Conservation (phyloP, 2,329 filamentous ascomycete species). For the Diaporthe sp. region DNA sequence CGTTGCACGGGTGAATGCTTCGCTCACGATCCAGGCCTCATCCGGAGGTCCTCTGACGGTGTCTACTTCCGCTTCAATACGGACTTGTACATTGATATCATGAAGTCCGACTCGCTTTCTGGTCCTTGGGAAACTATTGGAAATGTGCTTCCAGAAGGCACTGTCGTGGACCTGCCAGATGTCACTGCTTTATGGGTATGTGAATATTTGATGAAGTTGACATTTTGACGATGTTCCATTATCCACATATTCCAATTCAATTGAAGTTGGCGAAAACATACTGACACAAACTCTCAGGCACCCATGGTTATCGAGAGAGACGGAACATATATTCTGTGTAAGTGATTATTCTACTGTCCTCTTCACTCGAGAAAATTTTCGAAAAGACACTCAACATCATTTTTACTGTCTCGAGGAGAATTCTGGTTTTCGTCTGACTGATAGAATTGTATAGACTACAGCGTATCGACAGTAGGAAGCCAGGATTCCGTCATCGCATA, state of each 20-base stretch:
- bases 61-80: slow-evolving; percentile 52
- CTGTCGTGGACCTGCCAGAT: slow-evolving; percentile 22
- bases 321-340: slow-evolving; percentile 69
- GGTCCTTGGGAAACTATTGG: slow-evolving; percentile 36
- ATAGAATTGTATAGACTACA: slow-evolving; percentile 58
- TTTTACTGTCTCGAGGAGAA: background rate
- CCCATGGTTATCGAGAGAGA: slow-evolving; percentile 73
- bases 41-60: slow-evolving; percentile 37
- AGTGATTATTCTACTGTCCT: background rate
- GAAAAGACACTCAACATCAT: fast-evolving
- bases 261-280: background rate
- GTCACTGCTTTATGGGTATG: slow-evolving; percentile 34
- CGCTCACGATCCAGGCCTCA: slow-evolving; percentile 36
- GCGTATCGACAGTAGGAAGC: slow-evolving; percentile 71
- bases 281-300: slow-evolving; percentile 57
- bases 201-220: background rate
- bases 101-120: slow-evolving; percentile 20
- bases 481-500: slow-evolving; percentile 74
- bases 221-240: too few relatives aligned
- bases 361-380: too few relatives aligned
- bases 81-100: slow-evolving; percentile 53
- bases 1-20: slow-evolving; percentile 50
- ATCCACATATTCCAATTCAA: background rate
- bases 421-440: background rate
- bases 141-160: slow-evolving; percentile 34